phyloP scores from a whole-genome alignment of 768 basidiomycete species.

The Cystofilobasidium ferigula region DNA sequence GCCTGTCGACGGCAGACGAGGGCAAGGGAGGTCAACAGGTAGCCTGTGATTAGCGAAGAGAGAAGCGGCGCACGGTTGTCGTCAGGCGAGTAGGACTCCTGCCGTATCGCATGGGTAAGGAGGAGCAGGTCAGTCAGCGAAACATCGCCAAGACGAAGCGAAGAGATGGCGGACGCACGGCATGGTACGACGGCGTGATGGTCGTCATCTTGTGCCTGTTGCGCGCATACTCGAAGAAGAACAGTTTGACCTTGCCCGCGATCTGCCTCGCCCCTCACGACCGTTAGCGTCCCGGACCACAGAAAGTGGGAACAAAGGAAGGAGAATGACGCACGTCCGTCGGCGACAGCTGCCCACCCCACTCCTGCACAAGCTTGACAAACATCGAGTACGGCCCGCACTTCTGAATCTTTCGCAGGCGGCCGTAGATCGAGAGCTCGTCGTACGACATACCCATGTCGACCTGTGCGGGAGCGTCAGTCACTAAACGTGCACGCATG shows the following conservation, averaged over 20 bases:
- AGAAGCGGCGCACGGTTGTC: constrained; percentile 62
- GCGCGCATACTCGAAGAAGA: constrained; percentile 92
- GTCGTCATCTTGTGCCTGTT: constrained; percentile 99
- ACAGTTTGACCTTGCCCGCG: constrained; percentile 90
- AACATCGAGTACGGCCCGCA: constrained; percentile 97
- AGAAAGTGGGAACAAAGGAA: background rate
- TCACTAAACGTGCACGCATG: background rate
- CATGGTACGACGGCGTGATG: constrained; percentile 83
- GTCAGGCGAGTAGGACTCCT: constrained; percentile 95
- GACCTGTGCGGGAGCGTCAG: constrained; percentile 45
- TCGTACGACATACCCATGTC: constrained; percentile 99
- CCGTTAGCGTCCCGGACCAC: background rate
- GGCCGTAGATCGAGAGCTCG: constrained; percentile 83
- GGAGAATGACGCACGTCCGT: constrained; percentile 48
- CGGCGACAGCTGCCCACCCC: constrained; percentile 78
- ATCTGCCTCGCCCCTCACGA: constrained; percentile 49
- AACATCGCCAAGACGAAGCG: background rate
- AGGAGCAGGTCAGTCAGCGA: background rate
- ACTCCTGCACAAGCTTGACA: constrained; percentile 85
- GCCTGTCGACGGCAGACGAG: constrained; percentile 45
- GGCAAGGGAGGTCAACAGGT: constrained; percentile 23
- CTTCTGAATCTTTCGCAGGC: constrained; percentile 90
- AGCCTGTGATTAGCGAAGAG: background rate
- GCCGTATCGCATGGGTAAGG: constrained; percentile 32
- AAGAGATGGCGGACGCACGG: constrained; percentile 47